Evolutionary conservation across 2,329 filamentous ascomycete genomes (phyloP), one percentile per base, ranked within the genome.

Genomic region (Talaromyces sp.): DNA sequence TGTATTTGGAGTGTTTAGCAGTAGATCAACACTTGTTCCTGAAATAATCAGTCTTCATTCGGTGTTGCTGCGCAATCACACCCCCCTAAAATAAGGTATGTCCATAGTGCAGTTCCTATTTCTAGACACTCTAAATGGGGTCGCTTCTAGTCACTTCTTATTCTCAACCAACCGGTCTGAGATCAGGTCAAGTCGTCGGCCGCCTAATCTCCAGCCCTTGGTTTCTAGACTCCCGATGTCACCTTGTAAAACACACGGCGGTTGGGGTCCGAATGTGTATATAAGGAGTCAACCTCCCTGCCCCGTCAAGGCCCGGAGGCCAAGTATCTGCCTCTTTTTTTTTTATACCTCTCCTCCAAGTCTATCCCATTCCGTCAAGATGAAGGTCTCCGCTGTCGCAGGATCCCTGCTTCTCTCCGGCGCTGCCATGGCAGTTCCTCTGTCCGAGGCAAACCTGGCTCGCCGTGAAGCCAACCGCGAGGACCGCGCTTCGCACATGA

Each of bases 391-490:
- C 23, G 44, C 50, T 14, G 12, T 56, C 23, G 56, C 56, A 7
- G 56, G 55, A 4, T 50, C 60, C 30, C 16, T 61, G 8, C 60
- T 61, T 5, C 40, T 61, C 9, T 56, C 60, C 12, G 33, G 60
- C 56, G 50, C 52, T 36, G 60, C 56, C 34, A 8, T 59, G 36
- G 60, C 60, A 18, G 56, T 44, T 51, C 60, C 60, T 50, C 60
- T 61, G 9, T 55, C 60, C 3, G 60, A 61, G 40, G 51, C 55
- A 5, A 55, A 58, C 9, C 36, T 58, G 40, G 60, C 56, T 42
- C 60, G 60, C 14, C 60, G 60, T 31, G 56, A 50, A 28, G 50
- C 56, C 28, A 59, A 59, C 23, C 60, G 60, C 4, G n/a, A 55
- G 27, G 47, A 23, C 40, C 60, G 60, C 18, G 34, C 54, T 56